A percentile compares a stretch with the other conserved stretches of the same genome.
Conservation (phyloP, 768 basidiomycete genomes). For the Tylopilus subfusipes region DNA sequence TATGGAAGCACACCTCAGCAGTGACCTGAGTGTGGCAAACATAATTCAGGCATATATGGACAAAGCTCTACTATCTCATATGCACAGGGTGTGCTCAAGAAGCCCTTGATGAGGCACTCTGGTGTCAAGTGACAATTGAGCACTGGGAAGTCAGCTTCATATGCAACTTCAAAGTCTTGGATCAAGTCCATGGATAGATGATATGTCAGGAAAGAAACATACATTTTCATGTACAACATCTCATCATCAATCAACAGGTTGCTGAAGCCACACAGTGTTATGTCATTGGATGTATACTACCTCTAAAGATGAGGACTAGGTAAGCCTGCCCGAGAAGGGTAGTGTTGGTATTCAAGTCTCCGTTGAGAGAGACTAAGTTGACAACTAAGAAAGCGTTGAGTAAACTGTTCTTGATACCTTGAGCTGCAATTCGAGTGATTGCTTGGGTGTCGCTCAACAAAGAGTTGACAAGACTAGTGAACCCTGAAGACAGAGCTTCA, state of each 20-base stretch:
- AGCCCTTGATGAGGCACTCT: conserved; percentile 71
- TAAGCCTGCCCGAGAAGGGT: too few relatives aligned
- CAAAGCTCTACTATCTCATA: conserved; percentile 88
- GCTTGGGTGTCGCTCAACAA: too few relatives aligned
- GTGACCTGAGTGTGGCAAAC: conserved; percentile 86
- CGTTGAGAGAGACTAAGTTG: too few relatives aligned
- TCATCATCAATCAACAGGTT: conserved; percentile 40
- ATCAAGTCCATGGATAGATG: conserved; percentile 75
- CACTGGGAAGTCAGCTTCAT: conserved; percentile 81
- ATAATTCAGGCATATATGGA: conserved; percentile 96
- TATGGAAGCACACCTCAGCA: conserved; percentile 82
- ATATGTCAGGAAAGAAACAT: conserved; percentile 37
- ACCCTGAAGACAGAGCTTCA: too few relatives aligned
- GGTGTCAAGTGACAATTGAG: conserved; percentile 66
- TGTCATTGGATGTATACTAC: too few relatives aligned
- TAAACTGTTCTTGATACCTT: too few relatives aligned
- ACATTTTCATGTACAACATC: background rate
- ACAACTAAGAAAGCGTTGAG: too few relatives aligned
- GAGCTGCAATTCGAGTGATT: too few relatives aligned
- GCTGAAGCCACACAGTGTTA: conserved; percentile 64
- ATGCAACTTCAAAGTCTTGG: conserved; percentile 78
- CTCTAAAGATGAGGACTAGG: too few relatives aligned
- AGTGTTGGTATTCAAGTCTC: too few relatives aligned
- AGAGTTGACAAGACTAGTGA: too few relatives aligned
- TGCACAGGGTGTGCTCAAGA: conserved; percentile 81